These are phyloP conservation scores for Sporothrix dimorphospora DNA, from an alignment of 2,329 filamentous ascomycete genomes.

Conservation along the genomic window DNA sequence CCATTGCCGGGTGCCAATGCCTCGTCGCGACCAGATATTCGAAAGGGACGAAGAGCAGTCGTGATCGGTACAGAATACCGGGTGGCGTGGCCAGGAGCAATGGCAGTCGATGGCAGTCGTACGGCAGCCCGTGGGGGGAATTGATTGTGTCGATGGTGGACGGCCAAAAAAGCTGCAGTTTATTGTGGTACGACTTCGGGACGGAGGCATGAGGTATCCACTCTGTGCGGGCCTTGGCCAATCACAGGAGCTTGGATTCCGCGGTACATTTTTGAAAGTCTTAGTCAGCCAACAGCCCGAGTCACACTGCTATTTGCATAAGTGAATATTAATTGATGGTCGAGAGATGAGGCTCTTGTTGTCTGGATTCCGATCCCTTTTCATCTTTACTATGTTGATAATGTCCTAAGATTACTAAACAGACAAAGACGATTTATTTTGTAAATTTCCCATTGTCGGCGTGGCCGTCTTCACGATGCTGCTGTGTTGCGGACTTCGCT, in stretches of 20 bases:
- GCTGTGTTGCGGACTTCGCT: conserved; percentile 10
- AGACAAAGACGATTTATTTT: background rate
- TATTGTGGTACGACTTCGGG: conserved; percentile 26
- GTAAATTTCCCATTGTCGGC: background rate
- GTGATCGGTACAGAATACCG: background rate
- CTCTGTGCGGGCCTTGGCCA: background rate
- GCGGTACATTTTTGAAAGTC: background rate
- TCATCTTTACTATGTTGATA: too few species aligned
- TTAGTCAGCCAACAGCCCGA: background rate
- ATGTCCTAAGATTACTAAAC: background rate
- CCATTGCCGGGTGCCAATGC: conserved; percentile 6
- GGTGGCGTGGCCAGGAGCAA: background rate
- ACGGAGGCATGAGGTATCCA: conserved; percentile 14
- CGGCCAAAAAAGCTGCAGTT: conserved; percentile 25
- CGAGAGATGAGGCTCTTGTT: background rate
- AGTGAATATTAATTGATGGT: background rate
- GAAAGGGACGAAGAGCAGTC: background rate
- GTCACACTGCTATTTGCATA: background rate
- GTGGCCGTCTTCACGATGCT: background rate
- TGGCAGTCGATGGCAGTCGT: conserved; percentile 13
- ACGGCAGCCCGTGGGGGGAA: conserved; percentile 1
- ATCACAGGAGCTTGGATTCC: background rate
- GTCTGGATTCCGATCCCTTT: too few species aligned
- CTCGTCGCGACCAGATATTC: background rate
- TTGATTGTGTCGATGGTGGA: conserved; percentile 1